Base-by-base conservation (phyloP, 1,284 basidiomycete genomes). In the Trametes hirsuta region DNA sequence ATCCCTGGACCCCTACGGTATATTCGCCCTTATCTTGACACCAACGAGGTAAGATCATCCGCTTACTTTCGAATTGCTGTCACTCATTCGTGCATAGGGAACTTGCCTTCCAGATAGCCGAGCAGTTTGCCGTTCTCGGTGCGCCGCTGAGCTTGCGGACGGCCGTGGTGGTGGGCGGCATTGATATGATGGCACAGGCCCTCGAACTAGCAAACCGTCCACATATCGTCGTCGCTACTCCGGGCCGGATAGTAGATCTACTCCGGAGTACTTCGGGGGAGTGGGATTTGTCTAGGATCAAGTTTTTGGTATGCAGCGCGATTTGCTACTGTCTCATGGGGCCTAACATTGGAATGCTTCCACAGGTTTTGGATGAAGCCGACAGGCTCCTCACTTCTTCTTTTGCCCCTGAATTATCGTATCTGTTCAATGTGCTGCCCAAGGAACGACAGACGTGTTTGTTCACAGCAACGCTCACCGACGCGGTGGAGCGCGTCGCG, bases 171-270 rank as follows among this genome's bases (percentile, higher is more conserved):
- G 94, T 99, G 2, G 97, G 97, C 9, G 97, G 97, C 3, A 96
- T 99, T 94, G 97, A 99, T 71, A 97, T 98, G 91, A 95, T 98
- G 81, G 76, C 87, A 6, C 97, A 99, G 74, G 94, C 97, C 0
- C 80, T 94, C 35, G 94, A 97, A 71, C 85, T 99, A 5, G 83
- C 84, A 3, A 84, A 87, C 65, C 84, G 93, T 35, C 97, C 97
- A 0, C 97, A 99, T 72, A 84, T 99, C 44, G 88, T 99, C 18
- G 90, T 99, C 42, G 97, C 97, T 6, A 99, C 97, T 0, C 97
- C 97, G 1, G 97, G 97, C 0, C 85, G 97, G 11, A 86, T 99
- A 11, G 94, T 96, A 2, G 97, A 99, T 74, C 87, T 97, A 68
- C 76, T 99, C 39, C 84, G 85, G 63, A 95, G 91, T 65, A 90